Base-by-base conservation (phyloP, 306 rosid genomes). In the Cicer arietinum region DNA sequence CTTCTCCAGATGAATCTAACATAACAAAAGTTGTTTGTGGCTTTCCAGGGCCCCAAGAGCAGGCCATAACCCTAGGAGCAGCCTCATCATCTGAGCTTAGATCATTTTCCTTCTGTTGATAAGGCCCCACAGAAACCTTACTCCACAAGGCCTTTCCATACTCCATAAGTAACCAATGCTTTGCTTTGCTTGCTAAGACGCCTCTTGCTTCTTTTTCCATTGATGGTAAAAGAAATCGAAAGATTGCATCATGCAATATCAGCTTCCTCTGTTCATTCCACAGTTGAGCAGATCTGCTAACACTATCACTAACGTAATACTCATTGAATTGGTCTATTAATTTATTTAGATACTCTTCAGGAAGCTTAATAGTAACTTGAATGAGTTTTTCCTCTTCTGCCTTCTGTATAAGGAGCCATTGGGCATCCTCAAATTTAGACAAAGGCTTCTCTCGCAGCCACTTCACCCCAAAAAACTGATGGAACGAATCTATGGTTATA, bases 11-110 rank as follows among this genome's bases (percentile, higher is more conserved):
- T 52, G 99, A 90, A 83, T 94, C 99, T 74, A 94, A 76, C 99
- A 94, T 94, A 12, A 90, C 95, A 85, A 94, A 94, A 79, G 97
- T 94, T 67, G 99, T 94, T 42, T 85, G 91, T 30, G 99, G 97
- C 82, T 94, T 94, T 75, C 97, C 97, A 68, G 97, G 96, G 67
- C 99, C 97, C 96, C 99, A 94, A 80, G 92, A 94, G 84, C 99
- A 94, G 47, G 99, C 97, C 97, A 94, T 90, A 77, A 94, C 99
- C 89, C 96, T 83, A 12, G 97, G 97, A 79, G 95, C 92, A 85
- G 97, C 89, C 79, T 94, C 99, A 39, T 92, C 99, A 44, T 92
- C 97, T 12, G 92, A 86, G 76, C 84, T 82, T 40, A 81, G 87
- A 52, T 94, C 99, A 85, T 85, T 91, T 71, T 94, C 99, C 81